Evolutionary conservation across 2,329 filamentous ascomycete species (phyloP), one percentile per base, ranked within the genome.

Genomic region (Didymella segeticola): DNA sequence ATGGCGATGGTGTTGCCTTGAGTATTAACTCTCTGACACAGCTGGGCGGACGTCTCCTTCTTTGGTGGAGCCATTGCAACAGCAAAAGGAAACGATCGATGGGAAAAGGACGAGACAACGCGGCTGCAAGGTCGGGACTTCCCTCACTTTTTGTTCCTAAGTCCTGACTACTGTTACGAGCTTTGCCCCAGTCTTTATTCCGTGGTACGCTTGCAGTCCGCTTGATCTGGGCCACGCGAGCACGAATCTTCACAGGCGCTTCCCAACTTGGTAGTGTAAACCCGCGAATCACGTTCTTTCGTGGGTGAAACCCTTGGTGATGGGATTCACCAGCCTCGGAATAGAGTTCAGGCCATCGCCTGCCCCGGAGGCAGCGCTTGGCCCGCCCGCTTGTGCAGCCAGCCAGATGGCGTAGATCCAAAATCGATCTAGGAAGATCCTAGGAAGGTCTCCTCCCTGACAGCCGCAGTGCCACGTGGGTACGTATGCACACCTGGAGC

Each of bases 21-120:
- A 43, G 80, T 74, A 2, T 85, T 88, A 6, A 85, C 83, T 64
- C 81, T 80, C 58, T 78, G 80, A 71, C 85, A 87, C 36, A 86
- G 76, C 54, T 81, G 80, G 10, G 82, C 66, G 19, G 77, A 72
- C 11, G 71, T 73, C 56, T 78, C 75, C 56, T 74, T 76, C 57
- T 60, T 72, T 51, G 62, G 43, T 37, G 69, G 68, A 60, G 70
- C 64, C 70, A 73, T 73, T 33, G 17, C 58, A 48, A 53, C 38
- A 27, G 43, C 38, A 26, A 27, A 48, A 15, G 19, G 12, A 20
- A 29, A 41, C 6, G 19, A 42, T 20, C 26, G 25, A 33, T 33
- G 39, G 23, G 19, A 37, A 36, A 36, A 22, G 31, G 45, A 46
- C 15, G 37, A 43, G 31, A 43, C 20, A 51, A 43, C 20, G 33